Evolutionary conservation across 2,329 filamentous ascomycete genomes (phyloP), one percentile per base, ranked within the genome.

Genomic region (Nemania bipapillata): DNA sequence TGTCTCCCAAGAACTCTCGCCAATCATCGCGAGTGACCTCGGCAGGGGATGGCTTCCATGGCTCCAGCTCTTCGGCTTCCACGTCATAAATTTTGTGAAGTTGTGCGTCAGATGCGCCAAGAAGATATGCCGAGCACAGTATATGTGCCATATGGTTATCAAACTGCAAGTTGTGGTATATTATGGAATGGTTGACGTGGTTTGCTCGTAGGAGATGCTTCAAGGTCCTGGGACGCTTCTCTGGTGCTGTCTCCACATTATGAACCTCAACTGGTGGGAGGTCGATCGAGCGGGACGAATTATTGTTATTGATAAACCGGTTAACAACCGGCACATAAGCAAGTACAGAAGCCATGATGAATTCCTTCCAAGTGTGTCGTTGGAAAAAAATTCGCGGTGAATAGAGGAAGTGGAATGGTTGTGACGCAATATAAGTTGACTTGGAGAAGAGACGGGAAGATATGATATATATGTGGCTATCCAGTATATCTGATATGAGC

Each of bases 141-240:
- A 94, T 87, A 81, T 97, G 94, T 45, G 93, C 86, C 74, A 91
- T 85, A 81, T 97, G 92, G 77, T 98, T 98, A 82, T 96, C 89
- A 75, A 90, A 96, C 70, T 87, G 83, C 4, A 91, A 83, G 61
- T 91, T 79, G 78, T 94, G 89, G 79, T 92, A 96, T 63, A 97
- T 82, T 73, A 98, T 90, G 35, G 93, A 89, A 80, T 97, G 88
- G 78, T 96, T 97, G 73, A 91, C 90, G 82, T 99, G 96, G 79
- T 98, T 98, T 60, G 94, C 91, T 80, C 92, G 93, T 69, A 99
- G 80, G 15, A 99, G 84, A 81, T 98, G 94, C 82, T 97, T 97
- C 70, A 99, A 85, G 22, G 92, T 92, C 69, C 95, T 86, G 20
- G 91, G 89, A 65, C 92, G 86, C 79, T 93, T 95, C 77, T 96